A percentile compares a stretch with the other conserved stretches of the same genome.
These are phyloP conservation scores for Microglena sp. DNA, from an alignment of 139 green algal genomes.

Conservation along the genomic window DNA sequence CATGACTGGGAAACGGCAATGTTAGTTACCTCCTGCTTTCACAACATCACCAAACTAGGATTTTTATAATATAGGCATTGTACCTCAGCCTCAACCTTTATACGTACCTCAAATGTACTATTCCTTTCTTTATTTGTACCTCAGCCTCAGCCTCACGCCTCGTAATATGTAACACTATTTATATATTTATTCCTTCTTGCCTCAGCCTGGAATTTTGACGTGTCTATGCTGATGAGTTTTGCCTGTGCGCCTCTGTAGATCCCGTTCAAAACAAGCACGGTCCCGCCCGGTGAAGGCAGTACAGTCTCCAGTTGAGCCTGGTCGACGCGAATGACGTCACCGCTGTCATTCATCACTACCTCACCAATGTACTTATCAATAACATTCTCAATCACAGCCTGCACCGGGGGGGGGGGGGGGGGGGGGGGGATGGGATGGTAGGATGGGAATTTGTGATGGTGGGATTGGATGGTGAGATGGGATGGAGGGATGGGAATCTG, in stretches of 20 bases:
- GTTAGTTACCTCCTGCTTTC: neutral
- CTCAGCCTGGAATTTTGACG: slow-evolving; percentile 56
- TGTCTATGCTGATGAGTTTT: slow-evolving; percentile 53
- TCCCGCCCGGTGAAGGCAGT: slow-evolving; percentile 27
- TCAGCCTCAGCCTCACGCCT: slow-evolving; percentile 23
- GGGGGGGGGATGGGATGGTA: neutral
- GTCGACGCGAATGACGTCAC: slow-evolving; percentile 76
- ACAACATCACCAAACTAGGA: neutral
- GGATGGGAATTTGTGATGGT: too few relatives aligned
- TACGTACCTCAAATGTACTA: neutral
- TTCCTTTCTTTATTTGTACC: neutral
- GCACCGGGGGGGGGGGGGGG: neutral
- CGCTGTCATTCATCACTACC: slow-evolving; percentile 62
- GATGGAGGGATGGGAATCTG: too few relatives aligned
- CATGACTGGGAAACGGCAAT: too few relatives aligned
- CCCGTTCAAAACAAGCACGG: neutral
- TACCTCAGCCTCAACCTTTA: neutral
- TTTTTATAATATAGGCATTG: neutral
- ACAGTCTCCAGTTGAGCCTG: slow-evolving; percentile 91
- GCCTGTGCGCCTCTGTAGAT: slow-evolving; percentile 40
- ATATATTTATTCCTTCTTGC: too few relatives aligned
- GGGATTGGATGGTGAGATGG: too few relatives aligned
- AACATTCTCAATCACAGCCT: slow-evolving; percentile 64
- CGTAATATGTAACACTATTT: too few relatives aligned
- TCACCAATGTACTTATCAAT: slow-evolving; percentile 68